Evolutionary conservation across 2,329 filamentous ascomycete species (phyloP), one percentile per base, ranked within the genome.

Genomic region (Cladosporium sp.): DNA sequence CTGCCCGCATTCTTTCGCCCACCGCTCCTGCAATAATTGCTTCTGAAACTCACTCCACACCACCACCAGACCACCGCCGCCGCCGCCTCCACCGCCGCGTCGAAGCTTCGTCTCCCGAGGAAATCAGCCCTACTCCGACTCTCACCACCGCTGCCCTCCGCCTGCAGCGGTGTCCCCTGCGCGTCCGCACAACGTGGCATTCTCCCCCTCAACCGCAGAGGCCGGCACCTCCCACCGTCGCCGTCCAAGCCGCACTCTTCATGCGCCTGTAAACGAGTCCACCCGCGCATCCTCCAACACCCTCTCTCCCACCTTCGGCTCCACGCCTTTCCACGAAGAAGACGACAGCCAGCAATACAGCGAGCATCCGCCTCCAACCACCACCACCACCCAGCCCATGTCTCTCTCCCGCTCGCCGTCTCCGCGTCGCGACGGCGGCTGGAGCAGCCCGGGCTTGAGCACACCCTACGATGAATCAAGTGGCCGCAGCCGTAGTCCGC

Each of bases 361-460:
- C 16, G 20, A 43, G 19, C 25, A 49, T 6, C 32, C 32, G 11
- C 32, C 13, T 16, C 13, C 13, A 11, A n/a, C n/a, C 3, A n/a
- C 13, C 13, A 11, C 13, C 13, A 22, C 16, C 36, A 32, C 25
- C 19, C 45, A 48, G 25, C 57, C 56, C 53, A 95, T 95, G 91
- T 87, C 87, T 59, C 73, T 92, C 55, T 93, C 90, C 59, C 83
- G 89, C 71, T 94, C 88, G 65, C 88, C 91, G 43, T 95, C 89
- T 50, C 92, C 91, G 55, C 79, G 83, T 55, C 85, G 83, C 54
- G 86, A 86, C 62, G 89, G 88, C 65, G 90, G 90, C 60, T 96
- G 92, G 91, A 70, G 89, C 86, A 50, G 88, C 84, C 56, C 78
- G 88, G 64, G 88, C 52, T 77, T 95, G 61, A 85, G 82, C 63